These are phyloP conservation scores for Umbelopsis ramanniana DNA, from an alignment of 192 early-diverging fungal species.

Conservation along the genomic window DNA sequence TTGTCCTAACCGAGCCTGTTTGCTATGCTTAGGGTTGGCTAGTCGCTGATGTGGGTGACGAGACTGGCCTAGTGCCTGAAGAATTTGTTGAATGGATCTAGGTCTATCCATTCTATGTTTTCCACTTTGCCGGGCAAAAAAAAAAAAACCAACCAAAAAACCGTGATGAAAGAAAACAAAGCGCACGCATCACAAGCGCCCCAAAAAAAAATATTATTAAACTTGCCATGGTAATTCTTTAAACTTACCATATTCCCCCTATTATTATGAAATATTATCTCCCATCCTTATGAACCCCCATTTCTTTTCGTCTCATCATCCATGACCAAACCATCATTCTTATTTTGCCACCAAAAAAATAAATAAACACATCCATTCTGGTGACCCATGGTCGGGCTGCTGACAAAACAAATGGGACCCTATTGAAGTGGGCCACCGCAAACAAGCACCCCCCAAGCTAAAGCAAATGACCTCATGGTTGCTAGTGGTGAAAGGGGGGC, in stretches of 20 bases:
- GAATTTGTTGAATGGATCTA: slow-evolving; percentile 71
- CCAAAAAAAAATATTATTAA: background rate
- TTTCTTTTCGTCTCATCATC: no score
- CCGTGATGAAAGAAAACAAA: background rate
- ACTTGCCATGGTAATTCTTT: background rate
- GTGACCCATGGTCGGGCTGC: no score
- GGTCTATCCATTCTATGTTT: background rate
- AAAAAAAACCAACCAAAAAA: background rate
- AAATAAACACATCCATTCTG: no score
- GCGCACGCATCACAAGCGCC: background rate
- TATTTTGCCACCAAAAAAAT: no score
- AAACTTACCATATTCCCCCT: background rate
- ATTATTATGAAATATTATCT: background rate
- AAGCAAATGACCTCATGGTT: slow-evolving; percentile 5
- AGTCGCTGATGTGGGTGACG: slow-evolving; percentile 63
- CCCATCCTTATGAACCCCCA: no score
- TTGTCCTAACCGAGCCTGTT: background rate
- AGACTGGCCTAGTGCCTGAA: slow-evolving; percentile 77
- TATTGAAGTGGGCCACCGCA: no score
- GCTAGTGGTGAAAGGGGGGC: no score
- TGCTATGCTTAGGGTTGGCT: slow-evolving; percentile 63
- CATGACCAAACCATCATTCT: no score
- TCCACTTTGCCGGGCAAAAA: background rate
- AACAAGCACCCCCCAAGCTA: no score
- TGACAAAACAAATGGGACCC: no score